Base-by-base conservation (phyloP, 257 asterid genomes). In the Solanum clarkiae region DNA sequence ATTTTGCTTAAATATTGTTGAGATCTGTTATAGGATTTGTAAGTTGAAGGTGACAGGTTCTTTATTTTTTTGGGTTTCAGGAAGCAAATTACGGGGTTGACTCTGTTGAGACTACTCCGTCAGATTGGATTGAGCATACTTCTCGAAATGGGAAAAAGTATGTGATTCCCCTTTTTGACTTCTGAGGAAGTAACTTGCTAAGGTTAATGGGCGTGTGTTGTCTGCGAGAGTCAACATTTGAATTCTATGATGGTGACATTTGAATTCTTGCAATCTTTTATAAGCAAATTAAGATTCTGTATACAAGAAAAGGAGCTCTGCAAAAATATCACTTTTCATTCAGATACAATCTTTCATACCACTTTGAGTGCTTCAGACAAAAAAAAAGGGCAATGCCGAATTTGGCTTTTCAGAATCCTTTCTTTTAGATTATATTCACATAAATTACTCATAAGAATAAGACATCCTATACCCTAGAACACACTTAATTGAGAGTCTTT, bases 71-170 rank as follows among this genome's bases (percentile, higher is more conserved):
- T 80, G 56, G 69, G 42, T 89, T 86, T 87, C 92, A 95, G 99
- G 97, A 87, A 85, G 88, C 86, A 60, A 85, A 79, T 79, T 60
- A 84, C 32, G 81, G 80, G 85, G 81, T 91, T n/a, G 91, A 85
- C 47, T 82, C 70, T 40, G 86, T 70, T 45, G 90, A 81, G 80
- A 92, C 83, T 72, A 87, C 84, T 75, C 87, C 88, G 29, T 88
- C 92, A 40, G 91, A 90, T 81, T 95, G 99, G 99, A 92, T 84
- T 86, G 94, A 93, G 85, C 89, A 94, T 86, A 92, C 93, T 8
- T 85, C 93, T 87, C 97, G 90, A 84, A 88, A 86, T 45, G 97
- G 99, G 80, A 95, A 95, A 86, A 94, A 54, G 98, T 95, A 90
- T 62, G 92, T 82, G 75, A 79, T 83, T 87, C 79, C 80, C 40